A percentile compares a stretch with the other conserved stretches of the same genome.
phyloP scores from a whole-genome alignment of 768 basidiomycete genomes.

The Leccinum incarnatum region DNA sequence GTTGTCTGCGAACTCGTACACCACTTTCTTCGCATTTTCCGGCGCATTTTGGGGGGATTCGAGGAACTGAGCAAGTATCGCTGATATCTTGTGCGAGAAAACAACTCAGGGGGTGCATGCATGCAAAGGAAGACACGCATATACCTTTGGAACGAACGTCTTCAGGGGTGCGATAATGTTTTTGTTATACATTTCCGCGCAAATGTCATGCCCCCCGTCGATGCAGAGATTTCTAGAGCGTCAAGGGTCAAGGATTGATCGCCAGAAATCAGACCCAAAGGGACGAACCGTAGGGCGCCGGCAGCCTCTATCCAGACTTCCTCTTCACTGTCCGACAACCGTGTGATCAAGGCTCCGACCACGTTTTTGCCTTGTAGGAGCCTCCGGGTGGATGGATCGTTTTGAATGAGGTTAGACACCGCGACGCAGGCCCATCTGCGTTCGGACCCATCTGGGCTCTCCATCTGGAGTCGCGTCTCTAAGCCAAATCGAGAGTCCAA shows the following conservation, averaged over 20 bases:
- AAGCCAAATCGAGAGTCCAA: not conserved
- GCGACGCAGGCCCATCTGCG: constrained; percentile 96
- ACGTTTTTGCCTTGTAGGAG: constrained; percentile 89
- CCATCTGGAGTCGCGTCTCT: constrained; percentile 49
- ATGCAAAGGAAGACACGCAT: not conserved
- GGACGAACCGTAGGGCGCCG: constrained; percentile 76
- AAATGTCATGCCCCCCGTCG: constrained; percentile 93
- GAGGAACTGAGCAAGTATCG: constrained; percentile 64
- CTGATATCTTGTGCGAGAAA: constrained; percentile 58
- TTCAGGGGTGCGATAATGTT: constrained; percentile 78
- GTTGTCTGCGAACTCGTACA: constrained; percentile 89
- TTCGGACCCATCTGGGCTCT: constrained; percentile 71
- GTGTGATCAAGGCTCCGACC: constrained; percentile 79
- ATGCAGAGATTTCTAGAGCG: constrained; percentile 82
- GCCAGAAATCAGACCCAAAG: not conserved
- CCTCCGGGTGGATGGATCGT: constrained; percentile 88
- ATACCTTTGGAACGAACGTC: constrained; percentile 76
- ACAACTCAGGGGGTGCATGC: not conserved
- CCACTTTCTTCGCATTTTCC: constrained; percentile 68
- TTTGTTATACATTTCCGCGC: constrained; percentile 97
- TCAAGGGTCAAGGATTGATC: constrained; percentile 7
- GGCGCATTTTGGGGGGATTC: constrained; percentile 58
- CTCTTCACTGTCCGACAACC: constrained; percentile 87
- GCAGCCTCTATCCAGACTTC: constrained; percentile 89
- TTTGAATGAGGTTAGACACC: constrained; percentile 92